Base-by-base conservation (phyloP, 129 eudicot genomes). In the Flaveria robusta region DNA sequence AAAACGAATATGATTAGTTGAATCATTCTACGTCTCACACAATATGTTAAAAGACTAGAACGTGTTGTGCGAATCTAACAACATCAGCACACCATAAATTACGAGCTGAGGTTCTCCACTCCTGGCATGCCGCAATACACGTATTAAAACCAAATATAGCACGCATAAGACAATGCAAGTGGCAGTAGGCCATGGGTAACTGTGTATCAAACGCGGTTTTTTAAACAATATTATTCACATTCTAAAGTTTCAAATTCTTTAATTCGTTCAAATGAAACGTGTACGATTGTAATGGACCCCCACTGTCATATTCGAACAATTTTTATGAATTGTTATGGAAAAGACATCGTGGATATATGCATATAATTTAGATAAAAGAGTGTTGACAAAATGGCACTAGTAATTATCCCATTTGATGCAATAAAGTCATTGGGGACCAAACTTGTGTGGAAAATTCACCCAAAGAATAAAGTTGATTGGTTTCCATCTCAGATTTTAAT, bases 361-460 rank as follows among this genome's bases (percentile, higher is more conserved):
- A 42, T 49, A 73, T 66, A 42, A 12, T 49, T 79, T 26, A 66
- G 83, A 80, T 80, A 66, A 79, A 19, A 54, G 75, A 73, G 63
- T 80, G 74, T 74, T 80, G 79, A 73, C 74, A 66, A 80, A 80
- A 10, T 74, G 59, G 68, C 45, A 54, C 79, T 73, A 66, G 79
- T 74, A 66, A 75, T 73, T 79, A 79, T 80, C 83, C 69, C 31
- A 80, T 80, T 54, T 66, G 79, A 65, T 66, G 42, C 79, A 66
- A 51, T 29, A 73, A 80, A 80, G 83, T 73, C 79, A 39, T 18
- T n/a, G 12, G 37, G 79, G 79, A 80, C 83, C 83, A 74, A 80
- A 74, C 83, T 65, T 80, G 54, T 74, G 74, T 73, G 83, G 83
- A 80, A 80, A 73, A 51, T 73, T 73, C 72, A 80, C 75, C 49